Conservation (phyloP, 108 stramenopile species). For the Mediolabrus comicus region DNA sequence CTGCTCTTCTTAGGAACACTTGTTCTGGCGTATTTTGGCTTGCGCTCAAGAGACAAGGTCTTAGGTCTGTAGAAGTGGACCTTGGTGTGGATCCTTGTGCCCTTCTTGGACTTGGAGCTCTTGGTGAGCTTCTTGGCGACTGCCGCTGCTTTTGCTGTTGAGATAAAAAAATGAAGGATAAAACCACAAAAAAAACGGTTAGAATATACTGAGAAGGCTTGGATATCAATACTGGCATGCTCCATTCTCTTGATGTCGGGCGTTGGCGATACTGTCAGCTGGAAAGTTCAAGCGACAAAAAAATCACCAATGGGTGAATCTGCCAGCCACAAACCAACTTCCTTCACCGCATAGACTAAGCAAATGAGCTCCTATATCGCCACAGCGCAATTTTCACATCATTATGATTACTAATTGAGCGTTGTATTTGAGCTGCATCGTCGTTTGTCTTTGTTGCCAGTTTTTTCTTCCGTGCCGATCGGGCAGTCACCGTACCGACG, state of each 20-base stretch:
- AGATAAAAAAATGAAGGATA: not conserved
- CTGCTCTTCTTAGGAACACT: slow-evolving; percentile 79
- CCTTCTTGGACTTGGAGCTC: slow-evolving; percentile 91
- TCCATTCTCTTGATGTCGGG: no score
- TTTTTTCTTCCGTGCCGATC: no score
- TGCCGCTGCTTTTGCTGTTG: slow-evolving; percentile 79
- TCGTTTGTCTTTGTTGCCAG: no score
- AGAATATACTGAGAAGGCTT: not conserved
- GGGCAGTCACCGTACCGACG: not conserved
- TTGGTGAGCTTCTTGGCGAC: slow-evolving; percentile 90
- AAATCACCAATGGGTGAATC: no score
- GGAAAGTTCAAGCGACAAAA: no score
- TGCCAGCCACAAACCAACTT: not conserved
- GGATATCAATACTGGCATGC: not conserved
- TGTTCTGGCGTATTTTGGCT: slow-evolving; percentile 88
- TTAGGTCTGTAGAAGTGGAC: slow-evolving; percentile 98
- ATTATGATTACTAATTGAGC: no score
- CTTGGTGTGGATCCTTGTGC: slow-evolving; percentile 97
- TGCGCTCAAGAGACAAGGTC: slow-evolving; percentile 84
- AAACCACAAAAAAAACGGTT: not conserved
- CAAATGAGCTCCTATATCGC: not conserved
- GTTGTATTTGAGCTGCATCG: no score
- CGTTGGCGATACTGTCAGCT: no score
- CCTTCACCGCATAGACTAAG: not conserved
- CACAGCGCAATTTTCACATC: not conserved